Base-by-base conservation (phyloP, 257 asterid species). In the Fraxinus americana region DNA sequence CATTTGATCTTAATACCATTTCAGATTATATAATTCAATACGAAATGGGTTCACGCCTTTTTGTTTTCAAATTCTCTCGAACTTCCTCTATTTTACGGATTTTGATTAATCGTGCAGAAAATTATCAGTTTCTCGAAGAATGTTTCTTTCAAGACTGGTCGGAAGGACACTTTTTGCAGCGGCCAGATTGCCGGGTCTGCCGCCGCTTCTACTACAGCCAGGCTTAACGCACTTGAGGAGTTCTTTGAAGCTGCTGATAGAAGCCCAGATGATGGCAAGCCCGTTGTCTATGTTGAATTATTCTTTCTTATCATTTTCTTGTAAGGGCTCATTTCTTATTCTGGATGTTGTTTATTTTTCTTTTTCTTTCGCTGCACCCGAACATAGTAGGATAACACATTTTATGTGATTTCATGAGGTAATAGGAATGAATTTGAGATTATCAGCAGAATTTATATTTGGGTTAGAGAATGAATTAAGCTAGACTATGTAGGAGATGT, bases 161-260 rank as follows among this genome's bases (percentile, higher is more conserved):
- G 95, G 94, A 86, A 88, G 95, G 87, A 76, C 92, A 19, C 89
- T 93, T 69, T 88, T 86, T 84, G 90, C 94, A 80, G 92, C 92
- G 16, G 92, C 92, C 75, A 90, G 84, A 88, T 87, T 72, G 84
- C 88, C 25, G 84, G 63, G 19, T 2, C 86, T 14, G 85, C 90
- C 5, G 92, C 89, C 17, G 76, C 90, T 67, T 48, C 85, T 36
- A 82, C 87, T 61, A 65, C 70, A 29, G 43, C 54, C 36, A 82
- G 73, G 59, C 90, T 59, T 61, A 94, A 90, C 80, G 95, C 95
- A 1, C 92, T 94, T 11, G 91, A 87, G 82, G 91, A 88, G 81
- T 94, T 94, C 82, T 94, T 94, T 65, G 97, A 92, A 84, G 88
- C 73, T 10, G 88, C 73, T 10, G 94, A 92, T 50, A 82, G 96